Conservation (phyloP, 2,329 filamentous ascomycete genomes). For the Coniochaeta sp. region DNA sequence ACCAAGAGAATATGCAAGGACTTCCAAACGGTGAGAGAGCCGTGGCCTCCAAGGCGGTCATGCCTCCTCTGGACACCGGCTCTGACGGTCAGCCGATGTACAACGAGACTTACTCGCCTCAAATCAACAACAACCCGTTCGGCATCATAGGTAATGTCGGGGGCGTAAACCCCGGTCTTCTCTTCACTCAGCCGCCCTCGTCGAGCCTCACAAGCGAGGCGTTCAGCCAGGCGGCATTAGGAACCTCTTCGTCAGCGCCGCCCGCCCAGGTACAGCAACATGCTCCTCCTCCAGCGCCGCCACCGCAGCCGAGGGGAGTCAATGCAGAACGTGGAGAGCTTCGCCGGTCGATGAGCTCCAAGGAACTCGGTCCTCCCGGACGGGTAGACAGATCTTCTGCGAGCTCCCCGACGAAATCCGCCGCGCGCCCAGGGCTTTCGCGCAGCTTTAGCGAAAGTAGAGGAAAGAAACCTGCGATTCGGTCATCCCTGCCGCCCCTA, state of each 20-base stretch:
- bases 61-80: conserved; percentile 30
- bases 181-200: conserved; percentile 46
- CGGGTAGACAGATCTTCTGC: conserved; percentile 31
- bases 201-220: conserved; percentile 31
- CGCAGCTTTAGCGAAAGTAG: conserved; percentile 49
- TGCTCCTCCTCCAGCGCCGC: conserved; percentile 4
- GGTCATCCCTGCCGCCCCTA: conserved; percentile 35
- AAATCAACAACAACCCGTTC: conserved; percentile 46
- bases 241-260: conserved; percentile 11
- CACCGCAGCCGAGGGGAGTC: conserved; percentile 10
- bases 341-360: conserved; percentile 37
- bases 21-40: conserved; percentile 33
- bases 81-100: conserved; percentile 29
- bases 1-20: conserved; percentile 14
- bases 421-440: conserved; percentile 39
- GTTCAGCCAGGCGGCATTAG: conserved; percentile 17
- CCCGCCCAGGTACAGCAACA: conserved; percentile 13
- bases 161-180: conserved; percentile 52
- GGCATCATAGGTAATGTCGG: conserved; percentile 35
- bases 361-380: conserved; percentile 33
- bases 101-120: conserved; percentile 31
- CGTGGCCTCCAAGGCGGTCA: conserved; percentile 43
- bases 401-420: conserved; percentile 45
- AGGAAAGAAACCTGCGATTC: conserved; percentile 34
- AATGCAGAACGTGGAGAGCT: conserved; percentile 26